phyloP scores from a whole-genome alignment of 1,284 basidiomycete species.

The Trichosporon sp. region DNA sequence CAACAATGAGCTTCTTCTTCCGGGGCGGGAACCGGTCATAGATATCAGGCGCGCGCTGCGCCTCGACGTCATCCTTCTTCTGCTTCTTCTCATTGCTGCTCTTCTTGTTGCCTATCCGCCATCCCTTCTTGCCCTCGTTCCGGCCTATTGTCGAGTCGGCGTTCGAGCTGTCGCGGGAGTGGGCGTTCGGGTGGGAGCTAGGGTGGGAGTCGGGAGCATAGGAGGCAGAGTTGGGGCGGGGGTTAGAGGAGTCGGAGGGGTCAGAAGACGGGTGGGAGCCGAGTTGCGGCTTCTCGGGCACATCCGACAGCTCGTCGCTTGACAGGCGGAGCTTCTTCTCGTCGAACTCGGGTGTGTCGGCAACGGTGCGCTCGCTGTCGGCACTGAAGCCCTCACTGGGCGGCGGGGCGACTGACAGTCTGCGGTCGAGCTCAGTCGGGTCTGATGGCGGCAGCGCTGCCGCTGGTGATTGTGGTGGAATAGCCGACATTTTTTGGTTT shows the following conservation, averaged over 20 bases:
- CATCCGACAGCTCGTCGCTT: neutral
- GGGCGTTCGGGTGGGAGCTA: no score
- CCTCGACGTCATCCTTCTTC: slow-evolving; percentile 15
- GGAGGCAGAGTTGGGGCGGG: no score
- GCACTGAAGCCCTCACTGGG: slow-evolving; percentile 2
- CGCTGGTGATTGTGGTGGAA: neutral
- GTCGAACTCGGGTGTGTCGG: neutral
- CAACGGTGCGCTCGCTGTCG: slow-evolving; percentile 9
- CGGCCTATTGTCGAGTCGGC: neutral
- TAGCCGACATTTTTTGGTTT: neutral
- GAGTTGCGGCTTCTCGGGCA: neutral
- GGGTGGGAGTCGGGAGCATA: no score
- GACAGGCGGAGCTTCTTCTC: neutral
- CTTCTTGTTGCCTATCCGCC: neutral
- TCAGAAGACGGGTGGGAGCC: no score
- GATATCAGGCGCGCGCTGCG: slow-evolving; percentile 42
- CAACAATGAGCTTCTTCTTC: slow-evolving; percentile 61
- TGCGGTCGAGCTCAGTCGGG: no score
- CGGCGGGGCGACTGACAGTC: no score
- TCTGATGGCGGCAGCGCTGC: no score
- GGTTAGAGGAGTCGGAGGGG: no score
- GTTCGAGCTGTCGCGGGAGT: neutral
- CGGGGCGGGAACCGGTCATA: slow-evolving; percentile 62
- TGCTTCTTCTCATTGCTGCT: neutral
- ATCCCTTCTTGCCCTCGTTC: neutral